Conservation (phyloP, 1,284 basidiomycete species). For the Tilletia indica region DNA sequence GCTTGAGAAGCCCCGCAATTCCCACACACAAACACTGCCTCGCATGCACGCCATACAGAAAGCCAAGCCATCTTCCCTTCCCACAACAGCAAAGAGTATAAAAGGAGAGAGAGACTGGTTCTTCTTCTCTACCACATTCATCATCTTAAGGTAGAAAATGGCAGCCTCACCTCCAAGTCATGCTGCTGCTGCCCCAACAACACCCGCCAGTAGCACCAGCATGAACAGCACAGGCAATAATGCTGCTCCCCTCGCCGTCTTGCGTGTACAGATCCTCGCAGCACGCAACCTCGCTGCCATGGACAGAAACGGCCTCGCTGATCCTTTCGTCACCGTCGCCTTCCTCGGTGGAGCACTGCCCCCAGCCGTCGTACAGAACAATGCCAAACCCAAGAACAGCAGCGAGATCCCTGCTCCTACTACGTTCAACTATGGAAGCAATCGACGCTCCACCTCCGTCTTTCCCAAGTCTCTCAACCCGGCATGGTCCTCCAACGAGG, state of each 20-base stretch:
- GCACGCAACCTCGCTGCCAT: slow-evolving; percentile 59
- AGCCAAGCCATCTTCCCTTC: too few relatives aligned
- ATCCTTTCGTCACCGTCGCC: slow-evolving; percentile 54
- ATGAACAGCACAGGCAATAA: neutral
- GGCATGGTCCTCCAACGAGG: slow-evolving; percentile 60
- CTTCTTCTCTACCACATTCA: too few relatives aligned
- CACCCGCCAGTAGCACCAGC: neutral
- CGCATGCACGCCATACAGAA: too few relatives aligned
- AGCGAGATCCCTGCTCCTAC: slow-evolving; percentile 64
- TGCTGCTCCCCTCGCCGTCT: slow-evolving; percentile 26
- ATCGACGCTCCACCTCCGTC: slow-evolving; percentile 74
- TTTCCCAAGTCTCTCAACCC: slow-evolving; percentile 77
- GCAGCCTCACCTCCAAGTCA: too few relatives aligned
- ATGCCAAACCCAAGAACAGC: neutral
- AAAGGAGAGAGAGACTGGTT: too few relatives aligned
- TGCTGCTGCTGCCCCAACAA: too few relatives aligned
- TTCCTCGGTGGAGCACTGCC: slow-evolving; percentile 32
- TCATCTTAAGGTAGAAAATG: too few relatives aligned
- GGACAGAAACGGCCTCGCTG: slow-evolving; percentile 58
- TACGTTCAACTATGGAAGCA: slow-evolving; percentile 65
- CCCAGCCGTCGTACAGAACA: slow-evolving; percentile 5
- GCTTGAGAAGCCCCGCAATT: too few relatives aligned
- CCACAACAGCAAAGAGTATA: too few relatives aligned
- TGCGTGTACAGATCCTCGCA: slow-evolving; percentile 54
- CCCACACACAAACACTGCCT: too few relatives aligned